Percentiles rank a stretch among this genome's conserved stretches.
Conservation (phyloP, 148 eudicot genomes). For the Persicaria maculosa region DNA sequence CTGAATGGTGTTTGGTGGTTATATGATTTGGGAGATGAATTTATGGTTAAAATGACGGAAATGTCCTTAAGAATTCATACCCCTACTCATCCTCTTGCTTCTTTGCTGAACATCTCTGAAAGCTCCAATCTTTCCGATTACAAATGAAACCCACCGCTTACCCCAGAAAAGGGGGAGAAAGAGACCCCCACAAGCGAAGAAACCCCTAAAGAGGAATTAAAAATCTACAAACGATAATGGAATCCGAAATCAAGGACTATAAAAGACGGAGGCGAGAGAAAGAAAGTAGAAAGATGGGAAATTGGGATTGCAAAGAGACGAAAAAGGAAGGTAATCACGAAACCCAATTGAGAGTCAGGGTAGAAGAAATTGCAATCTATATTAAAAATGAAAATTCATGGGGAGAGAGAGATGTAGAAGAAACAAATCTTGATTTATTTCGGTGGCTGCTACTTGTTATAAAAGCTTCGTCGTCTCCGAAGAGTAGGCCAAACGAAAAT, state of each 20-base stretch:
- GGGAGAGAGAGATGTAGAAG: no score
- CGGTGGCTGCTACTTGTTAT: conserved; percentile 8
- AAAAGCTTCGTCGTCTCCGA: conserved; percentile 4
- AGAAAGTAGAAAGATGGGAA: background rate
- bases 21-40: no score
- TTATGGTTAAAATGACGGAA: no score
- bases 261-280: background rate
- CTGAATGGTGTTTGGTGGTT: no score
- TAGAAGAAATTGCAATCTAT: conserved; percentile 11
- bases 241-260: background rate
- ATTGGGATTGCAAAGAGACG: conserved; percentile 9
- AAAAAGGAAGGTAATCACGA: background rate
- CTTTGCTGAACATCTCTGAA: no score
- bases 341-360: conserved; percentile 7
- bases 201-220: conserved; percentile 1
- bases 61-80: no score
- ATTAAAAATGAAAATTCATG: no score
- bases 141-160: background rate
- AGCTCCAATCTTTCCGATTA: background rate
- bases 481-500: background rate
- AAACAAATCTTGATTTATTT: background rate
- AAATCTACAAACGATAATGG: background rate
- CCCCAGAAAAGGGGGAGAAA: background rate
- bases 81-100: no score
- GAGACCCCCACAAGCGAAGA: conserved; percentile 4